A percentile compares a stretch with the other conserved stretches of the same genome.
phyloP scores from a whole-genome alignment of 768 basidiomycete species.

The Pleurotus pulmonarius region DNA sequence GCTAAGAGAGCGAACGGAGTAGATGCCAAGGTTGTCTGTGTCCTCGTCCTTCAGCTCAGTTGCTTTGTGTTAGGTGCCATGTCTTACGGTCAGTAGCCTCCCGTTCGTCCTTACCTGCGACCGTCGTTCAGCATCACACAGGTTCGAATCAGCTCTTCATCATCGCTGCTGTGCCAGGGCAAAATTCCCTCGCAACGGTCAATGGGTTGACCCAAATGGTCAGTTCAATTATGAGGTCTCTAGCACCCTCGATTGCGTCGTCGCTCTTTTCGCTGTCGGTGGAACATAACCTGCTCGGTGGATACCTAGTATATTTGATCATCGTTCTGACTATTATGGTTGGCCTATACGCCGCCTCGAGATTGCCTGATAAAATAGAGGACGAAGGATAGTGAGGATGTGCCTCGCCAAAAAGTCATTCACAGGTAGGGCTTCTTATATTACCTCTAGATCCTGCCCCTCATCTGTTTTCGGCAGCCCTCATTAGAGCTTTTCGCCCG shows the following conservation, averaged over 20 bases:
- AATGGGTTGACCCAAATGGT: slow-evolving; percentile 57
- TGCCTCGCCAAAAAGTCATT: too few relatives aligned
- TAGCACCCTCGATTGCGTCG: slow-evolving; percentile 51
- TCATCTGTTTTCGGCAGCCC: too few relatives aligned
- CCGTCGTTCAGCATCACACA: slow-evolving; percentile 20
- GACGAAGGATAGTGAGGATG: too few relatives aligned
- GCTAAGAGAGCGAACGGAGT: slow-evolving; percentile 29
- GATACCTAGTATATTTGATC: slow-evolving; percentile 38
- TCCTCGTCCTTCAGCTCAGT: slow-evolving; percentile 29
- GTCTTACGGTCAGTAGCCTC: slow-evolving; percentile 30
- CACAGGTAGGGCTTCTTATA: too few relatives aligned
- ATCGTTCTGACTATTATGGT: slow-evolving; percentile 14
- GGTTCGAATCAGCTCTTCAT: slow-evolving; percentile 43
- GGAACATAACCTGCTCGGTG: slow-evolving; percentile 39
- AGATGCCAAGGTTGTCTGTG: slow-evolving; percentile 24
- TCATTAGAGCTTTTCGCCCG: too few relatives aligned
- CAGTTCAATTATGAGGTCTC: slow-evolving; percentile 41
- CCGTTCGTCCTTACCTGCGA: not conserved
- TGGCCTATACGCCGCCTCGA: not conserved
- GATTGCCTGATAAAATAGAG: not conserved
- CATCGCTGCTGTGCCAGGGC: slow-evolving; percentile 38
- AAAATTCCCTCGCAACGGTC: slow-evolving; percentile 42
- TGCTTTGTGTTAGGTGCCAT: slow-evolving; percentile 23
- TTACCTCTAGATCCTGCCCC: too few relatives aligned
- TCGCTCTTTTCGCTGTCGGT: slow-evolving; percentile 55